Conservation (phyloP, 345 rosid genomes). For the Cochlearia excelsa region DNA sequence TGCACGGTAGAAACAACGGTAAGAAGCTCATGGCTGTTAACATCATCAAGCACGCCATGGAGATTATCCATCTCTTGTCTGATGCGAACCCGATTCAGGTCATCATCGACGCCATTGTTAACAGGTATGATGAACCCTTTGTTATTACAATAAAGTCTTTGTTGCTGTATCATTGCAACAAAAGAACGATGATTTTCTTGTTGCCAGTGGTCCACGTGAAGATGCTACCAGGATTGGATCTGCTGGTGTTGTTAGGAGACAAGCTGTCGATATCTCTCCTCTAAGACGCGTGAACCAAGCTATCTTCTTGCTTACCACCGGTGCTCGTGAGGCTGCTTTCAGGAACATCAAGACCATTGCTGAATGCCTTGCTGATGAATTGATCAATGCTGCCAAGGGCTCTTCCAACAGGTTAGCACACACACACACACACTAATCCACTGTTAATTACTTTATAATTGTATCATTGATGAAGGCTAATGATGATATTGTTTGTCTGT, state of each 20-base stretch:
- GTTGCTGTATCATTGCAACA: neutral
- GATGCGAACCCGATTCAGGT: conserved; percentile 78
- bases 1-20: conserved; percentile 84
- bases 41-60: conserved; percentile 77
- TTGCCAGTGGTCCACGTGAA: conserved; percentile 70
- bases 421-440: too few relatives aligned
- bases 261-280: conserved; percentile 87
- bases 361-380: conserved; percentile 86
- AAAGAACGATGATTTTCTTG: too few relatives aligned
- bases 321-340: conserved; percentile 85
- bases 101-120: conserved; percentile 68
- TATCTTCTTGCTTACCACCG: conserved; percentile 64
- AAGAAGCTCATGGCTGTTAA: conserved; percentile 74
- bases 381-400: conserved; percentile 87
- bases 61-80: conserved; percentile 65
- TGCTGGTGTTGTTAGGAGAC: conserved; percentile 86
- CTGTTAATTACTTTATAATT: too few relatives aligned
- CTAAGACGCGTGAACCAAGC: conserved; percentile 80
- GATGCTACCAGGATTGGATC: conserved; percentile 86
- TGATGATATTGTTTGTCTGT: neutral
- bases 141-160: neutral
- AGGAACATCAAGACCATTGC: conserved; percentile 81
- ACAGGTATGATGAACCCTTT: conserved; percentile 47
- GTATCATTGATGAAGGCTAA: neutral
- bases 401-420: conserved; percentile 64